Evolutionary conservation across 768 basidiomycete genomes (phyloP).

Genomic region (Boletales sp.): DNA sequence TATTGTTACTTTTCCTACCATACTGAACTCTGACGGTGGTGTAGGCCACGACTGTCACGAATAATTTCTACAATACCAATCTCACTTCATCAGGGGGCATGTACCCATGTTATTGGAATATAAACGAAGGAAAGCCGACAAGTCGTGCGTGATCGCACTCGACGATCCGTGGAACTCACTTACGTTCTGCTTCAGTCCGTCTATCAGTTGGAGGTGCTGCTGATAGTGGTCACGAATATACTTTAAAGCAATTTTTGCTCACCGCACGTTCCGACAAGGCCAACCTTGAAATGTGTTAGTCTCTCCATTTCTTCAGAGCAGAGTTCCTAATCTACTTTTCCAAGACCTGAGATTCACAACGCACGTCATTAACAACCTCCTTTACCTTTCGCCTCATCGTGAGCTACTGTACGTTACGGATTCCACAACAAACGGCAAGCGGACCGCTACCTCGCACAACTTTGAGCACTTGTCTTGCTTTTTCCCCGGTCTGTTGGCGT

Average conservation of each 20-base stretch:
- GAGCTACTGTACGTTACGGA: conserved; percentile 70
- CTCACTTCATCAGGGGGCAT: conserved; percentile 51
- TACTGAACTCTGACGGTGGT: neutral
- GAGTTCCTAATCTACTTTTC: conserved; percentile 3
- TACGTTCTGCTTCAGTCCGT: conserved; percentile 26
- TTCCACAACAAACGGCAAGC: conserved; percentile 27
- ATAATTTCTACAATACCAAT: conserved; percentile 45
- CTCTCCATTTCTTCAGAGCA: neutral
- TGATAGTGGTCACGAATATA: conserved; percentile 77
- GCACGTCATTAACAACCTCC: conserved; percentile 57
- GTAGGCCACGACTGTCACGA: conserved; percentile 49
- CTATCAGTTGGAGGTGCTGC: conserved; percentile 63
- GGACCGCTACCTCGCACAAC: conserved; percentile 39
- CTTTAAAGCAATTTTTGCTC: conserved; percentile 69
- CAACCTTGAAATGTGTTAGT: conserved; percentile 65
- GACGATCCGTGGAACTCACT: neutral
- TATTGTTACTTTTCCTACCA: neutral
- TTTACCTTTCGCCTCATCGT: conserved; percentile 65
- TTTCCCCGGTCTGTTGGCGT: conserved; percentile 69
- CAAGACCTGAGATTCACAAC: conserved; percentile 61
- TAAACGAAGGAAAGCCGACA: conserved; percentile 42
- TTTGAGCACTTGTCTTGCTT: conserved; percentile 81
- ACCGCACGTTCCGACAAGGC: conserved; percentile 58
- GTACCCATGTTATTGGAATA: conserved; percentile 59
- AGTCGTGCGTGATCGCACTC: conserved; percentile 39